A percentile compares a stretch with the other conserved stretches of the same genome.
Conservation (phyloP, 768 basidiomycete species). For the Mycena capillaripes region DNA sequence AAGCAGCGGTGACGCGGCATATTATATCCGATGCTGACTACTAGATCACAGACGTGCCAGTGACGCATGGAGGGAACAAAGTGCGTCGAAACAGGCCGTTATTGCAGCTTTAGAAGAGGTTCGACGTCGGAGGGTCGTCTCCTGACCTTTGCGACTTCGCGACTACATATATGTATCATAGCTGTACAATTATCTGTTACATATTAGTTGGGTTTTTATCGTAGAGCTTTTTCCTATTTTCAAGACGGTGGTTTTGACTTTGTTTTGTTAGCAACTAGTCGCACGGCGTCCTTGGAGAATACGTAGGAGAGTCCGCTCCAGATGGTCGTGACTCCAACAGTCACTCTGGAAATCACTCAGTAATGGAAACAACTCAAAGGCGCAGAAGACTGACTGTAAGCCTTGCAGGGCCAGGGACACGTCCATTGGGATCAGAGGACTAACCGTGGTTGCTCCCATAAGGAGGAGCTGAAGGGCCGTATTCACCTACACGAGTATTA, state of each 20-base stretch:
- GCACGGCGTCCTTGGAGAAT: slow-evolving; percentile 81
- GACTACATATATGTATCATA: slow-evolving; percentile 25
- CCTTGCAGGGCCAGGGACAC: slow-evolving; percentile 68
- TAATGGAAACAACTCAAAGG: background rate
- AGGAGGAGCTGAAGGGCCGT: slow-evolving; percentile 92
- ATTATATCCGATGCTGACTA: slow-evolving; percentile 22
- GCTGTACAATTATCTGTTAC: slow-evolving; percentile 38
- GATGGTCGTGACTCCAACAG: slow-evolving; percentile 91
- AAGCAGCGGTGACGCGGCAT: slow-evolving; percentile 41
- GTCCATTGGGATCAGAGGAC: slow-evolving; percentile 80
- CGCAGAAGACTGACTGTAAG: slow-evolving; percentile 74
- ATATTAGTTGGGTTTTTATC: slow-evolving; percentile 36
- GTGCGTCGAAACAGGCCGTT: slow-evolving; percentile 71
- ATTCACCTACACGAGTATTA: slow-evolving; percentile 72
- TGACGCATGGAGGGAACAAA: slow-evolving; percentile 73
- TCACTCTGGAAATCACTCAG: slow-evolving; percentile 65
- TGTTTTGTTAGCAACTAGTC: slow-evolving; percentile 61
- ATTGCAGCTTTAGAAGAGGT: slow-evolving; percentile 80
- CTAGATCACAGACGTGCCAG: slow-evolving; percentile 65
- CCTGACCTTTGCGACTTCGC: slow-evolving; percentile 25
- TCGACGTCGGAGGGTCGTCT: slow-evolving; percentile 60
- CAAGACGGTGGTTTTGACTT: slow-evolving; percentile 46
- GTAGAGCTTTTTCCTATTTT: slow-evolving; percentile 23
- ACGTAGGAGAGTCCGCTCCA: slow-evolving; percentile 92
- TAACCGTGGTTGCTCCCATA: slow-evolving; percentile 91